Evolutionary conservation across 2,329 filamentous ascomycete species (phyloP).

Genomic region (Gnomoniopsis smithogilvyi): DNA sequence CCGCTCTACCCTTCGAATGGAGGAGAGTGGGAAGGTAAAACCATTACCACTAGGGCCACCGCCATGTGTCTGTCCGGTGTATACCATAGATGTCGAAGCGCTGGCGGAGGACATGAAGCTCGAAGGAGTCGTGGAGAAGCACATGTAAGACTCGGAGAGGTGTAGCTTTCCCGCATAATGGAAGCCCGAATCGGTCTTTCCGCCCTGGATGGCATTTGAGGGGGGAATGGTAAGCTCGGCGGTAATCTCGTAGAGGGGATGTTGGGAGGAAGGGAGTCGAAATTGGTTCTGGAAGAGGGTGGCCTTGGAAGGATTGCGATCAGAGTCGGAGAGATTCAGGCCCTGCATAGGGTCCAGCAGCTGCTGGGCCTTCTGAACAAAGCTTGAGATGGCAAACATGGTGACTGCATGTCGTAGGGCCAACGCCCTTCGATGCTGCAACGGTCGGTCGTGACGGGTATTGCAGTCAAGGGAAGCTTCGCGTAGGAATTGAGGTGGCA

Average conservation of each 20-base stretch:
- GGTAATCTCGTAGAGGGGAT: slow-evolving; percentile 91
- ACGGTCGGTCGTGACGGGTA: neutral
- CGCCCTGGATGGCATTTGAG: slow-evolving; percentile 66
- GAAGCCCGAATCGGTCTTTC: slow-evolving; percentile 72
- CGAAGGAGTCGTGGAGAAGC: slow-evolving; percentile 90
- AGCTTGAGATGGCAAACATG: slow-evolving; percentile 66
- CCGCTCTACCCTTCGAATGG: slow-evolving; percentile 86
- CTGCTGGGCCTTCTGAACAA: slow-evolving; percentile 94
- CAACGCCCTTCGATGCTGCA: slow-evolving; percentile 14
- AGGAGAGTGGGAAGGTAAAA: slow-evolving; percentile 89
- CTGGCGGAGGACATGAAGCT: slow-evolving; percentile 82
- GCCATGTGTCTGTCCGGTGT: slow-evolving; percentile 90
- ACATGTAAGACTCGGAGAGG: slow-evolving; percentile 89
- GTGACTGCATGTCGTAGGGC: slow-evolving; percentile 25
- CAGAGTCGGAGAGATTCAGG: slow-evolving; percentile 67
- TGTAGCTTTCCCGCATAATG: slow-evolving; percentile 92
- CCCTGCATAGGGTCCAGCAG: slow-evolving; percentile 87
- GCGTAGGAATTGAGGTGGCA: slow-evolving; percentile 3
- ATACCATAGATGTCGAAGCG: slow-evolving; percentile 74
- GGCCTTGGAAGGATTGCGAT: slow-evolving; percentile 84
- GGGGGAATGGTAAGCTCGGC: slow-evolving; percentile 88
- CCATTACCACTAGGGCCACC: slow-evolving; percentile 92
- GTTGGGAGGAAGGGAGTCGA: slow-evolving; percentile 87
- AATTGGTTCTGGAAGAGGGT: slow-evolving; percentile 95
- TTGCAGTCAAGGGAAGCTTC: neutral